Conservation (phyloP, 345 rosid genomes). For the Eutrema yunnanense region DNA sequence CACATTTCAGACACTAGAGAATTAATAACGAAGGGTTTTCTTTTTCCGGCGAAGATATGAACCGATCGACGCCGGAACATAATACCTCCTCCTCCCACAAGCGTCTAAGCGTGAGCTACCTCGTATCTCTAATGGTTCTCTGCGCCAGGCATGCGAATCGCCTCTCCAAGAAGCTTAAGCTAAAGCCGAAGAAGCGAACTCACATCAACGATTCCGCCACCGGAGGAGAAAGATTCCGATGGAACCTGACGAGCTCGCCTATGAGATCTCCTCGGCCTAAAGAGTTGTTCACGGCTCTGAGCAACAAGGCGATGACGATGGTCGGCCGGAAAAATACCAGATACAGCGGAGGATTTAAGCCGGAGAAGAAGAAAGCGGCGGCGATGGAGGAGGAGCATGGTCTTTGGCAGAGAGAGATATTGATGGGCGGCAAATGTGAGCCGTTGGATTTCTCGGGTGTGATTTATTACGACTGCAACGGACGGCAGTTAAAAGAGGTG, state of each 20-base stretch:
- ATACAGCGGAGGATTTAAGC: constrained; percentile 1
- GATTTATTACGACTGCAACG: constrained; percentile 65
- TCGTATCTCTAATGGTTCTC: constrained; percentile 41
- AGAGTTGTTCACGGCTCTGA: constrained; percentile 38
- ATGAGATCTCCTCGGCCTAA: constrained; percentile 35
- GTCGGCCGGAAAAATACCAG: constrained; percentile 30
- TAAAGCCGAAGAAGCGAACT: constrained; percentile 16
- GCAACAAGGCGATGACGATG: constrained; percentile 45
- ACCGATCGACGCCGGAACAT: constrained; percentile 22
- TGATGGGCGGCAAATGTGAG: constrained; percentile 95
- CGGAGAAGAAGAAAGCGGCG: background rate
- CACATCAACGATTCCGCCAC: background rate
- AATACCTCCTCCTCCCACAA: constrained; percentile 28
- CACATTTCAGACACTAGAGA: constrained; percentile 12
- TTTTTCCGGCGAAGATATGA: constrained; percentile 14
- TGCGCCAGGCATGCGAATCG: constrained; percentile 49
- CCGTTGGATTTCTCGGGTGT: constrained; percentile 92
- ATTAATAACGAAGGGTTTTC: background rate
- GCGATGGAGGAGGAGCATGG: constrained; percentile 33
- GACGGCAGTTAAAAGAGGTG: constrained; percentile 50
- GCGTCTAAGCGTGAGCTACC: constrained; percentile 33
- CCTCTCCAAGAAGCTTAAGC: constrained; percentile 39
- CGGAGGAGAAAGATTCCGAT: background rate
- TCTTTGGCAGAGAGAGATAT: constrained; percentile 78
- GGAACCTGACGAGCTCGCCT: constrained; percentile 22